These are phyloP conservation scores for Graphilbum fragrans DNA, from an alignment of 2,329 filamentous ascomycete genomes.

Conservation along the genomic window DNA sequence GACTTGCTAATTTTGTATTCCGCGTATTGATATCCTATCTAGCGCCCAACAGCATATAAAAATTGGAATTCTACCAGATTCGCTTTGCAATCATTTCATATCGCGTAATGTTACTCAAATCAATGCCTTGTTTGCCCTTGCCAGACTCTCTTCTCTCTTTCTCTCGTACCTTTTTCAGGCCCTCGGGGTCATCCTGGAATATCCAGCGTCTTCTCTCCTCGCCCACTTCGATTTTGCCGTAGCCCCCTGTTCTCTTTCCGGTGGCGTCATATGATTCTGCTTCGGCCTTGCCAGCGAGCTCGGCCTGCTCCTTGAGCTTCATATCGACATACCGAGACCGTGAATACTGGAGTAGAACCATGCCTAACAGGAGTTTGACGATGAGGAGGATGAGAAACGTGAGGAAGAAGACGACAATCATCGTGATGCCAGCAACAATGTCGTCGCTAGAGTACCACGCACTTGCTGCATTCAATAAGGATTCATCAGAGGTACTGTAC, in stretches of 20 bases:
- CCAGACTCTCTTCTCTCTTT: slow-evolving; percentile 53
- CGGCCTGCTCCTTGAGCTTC: slow-evolving; percentile 53
- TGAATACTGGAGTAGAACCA: slow-evolving; percentile 70
- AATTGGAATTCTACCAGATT: slow-evolving; percentile 95
- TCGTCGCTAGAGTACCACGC: slow-evolving; percentile 51
- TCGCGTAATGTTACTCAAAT: slow-evolving; percentile 56
- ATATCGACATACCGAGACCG: slow-evolving; percentile 70
- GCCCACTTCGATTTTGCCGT: slow-evolving; percentile 75
- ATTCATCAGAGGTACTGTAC: slow-evolving; percentile 12
- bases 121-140: slow-evolving; percentile 39
- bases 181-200: slow-evolving; percentile 73
- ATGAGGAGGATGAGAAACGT: slow-evolving; percentile 77
- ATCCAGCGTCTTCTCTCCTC: slow-evolving; percentile 81
- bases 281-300: slow-evolving; percentile 32
- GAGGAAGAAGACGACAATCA: slow-evolving; percentile 75
- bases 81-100: slow-evolving; percentile 96
- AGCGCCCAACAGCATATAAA: neutral
- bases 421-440: slow-evolving; percentile 63
- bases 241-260: slow-evolving; percentile 67
- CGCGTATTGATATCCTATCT: neutral
- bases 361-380: slow-evolving; percentile 75
- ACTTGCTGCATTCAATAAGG: slow-evolving; percentile 14
- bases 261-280: slow-evolving; percentile 51
- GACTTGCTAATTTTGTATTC: neutral
- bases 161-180: slow-evolving; percentile 46